Conservation (phyloP, 2,329 filamentous ascomycete species). For the Pestalotiopsis sp. region DNA sequence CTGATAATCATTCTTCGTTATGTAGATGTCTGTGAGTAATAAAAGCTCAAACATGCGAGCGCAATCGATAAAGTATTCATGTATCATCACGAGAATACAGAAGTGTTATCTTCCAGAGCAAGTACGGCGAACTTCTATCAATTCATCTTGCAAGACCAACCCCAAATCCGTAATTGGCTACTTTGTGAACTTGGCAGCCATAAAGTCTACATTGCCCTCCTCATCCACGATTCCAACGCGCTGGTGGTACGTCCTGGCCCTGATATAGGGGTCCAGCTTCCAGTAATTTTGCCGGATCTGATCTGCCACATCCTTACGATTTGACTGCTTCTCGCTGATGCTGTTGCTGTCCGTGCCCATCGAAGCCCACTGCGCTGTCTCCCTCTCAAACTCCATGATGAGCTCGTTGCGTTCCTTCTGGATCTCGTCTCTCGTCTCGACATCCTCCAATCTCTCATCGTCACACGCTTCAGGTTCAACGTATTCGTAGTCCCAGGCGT, state of each 20-base stretch:
- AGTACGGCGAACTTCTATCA: background rate
- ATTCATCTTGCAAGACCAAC: background rate
- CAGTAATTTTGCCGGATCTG: slow-evolving; percentile 64
- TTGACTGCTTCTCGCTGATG: slow-evolving; percentile 20
- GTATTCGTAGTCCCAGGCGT: slow-evolving; percentile 67
- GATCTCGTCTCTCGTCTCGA: slow-evolving; percentile 46
- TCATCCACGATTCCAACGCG: slow-evolving; percentile 51
- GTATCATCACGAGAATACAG: background rate
- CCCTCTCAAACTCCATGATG: slow-evolving; percentile 55
- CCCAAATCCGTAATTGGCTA: background rate
- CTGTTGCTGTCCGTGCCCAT: slow-evolving; percentile 31
- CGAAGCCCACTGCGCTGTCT: slow-evolving; percentile 60
- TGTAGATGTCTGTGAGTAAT: background rate
- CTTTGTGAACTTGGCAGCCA: background rate
- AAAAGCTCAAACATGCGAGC: background rate
- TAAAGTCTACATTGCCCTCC: slow-evolving; percentile 11
- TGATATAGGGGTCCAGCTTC: slow-evolving; percentile 67
- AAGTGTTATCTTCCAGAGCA: background rate
- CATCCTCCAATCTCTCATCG: slow-evolving; percentile 52
- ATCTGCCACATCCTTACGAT: slow-evolving; percentile 49
- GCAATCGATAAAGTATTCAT: background rate
- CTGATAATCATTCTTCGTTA: no score
- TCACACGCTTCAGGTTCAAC: slow-evolving; percentile 60
- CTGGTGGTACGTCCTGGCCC: slow-evolving; percentile 64
- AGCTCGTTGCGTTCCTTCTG: slow-evolving; percentile 51